Percentiles rank a stretch among this genome's conserved stretches.
Conservation (phyloP, 2,329 filamentous ascomycete genomes). For the Periconia macrospinosa region DNA sequence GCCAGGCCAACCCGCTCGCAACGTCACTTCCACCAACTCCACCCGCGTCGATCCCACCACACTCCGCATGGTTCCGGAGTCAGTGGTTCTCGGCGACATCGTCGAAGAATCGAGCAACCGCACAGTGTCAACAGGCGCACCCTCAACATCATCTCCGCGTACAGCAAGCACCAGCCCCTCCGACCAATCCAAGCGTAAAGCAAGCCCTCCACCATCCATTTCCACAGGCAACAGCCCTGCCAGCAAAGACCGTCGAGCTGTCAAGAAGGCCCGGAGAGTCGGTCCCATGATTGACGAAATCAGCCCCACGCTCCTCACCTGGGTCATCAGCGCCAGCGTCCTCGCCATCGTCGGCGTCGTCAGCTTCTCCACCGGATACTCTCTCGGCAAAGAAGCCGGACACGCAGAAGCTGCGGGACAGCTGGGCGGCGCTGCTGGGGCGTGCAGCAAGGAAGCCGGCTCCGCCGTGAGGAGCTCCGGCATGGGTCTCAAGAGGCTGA, state of each 20-base stretch:
- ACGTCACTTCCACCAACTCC: slow-evolving; percentile 36
- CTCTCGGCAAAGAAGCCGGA: slow-evolving; percentile 62
- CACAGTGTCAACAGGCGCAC: slow-evolving; percentile 25
- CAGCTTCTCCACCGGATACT: slow-evolving; percentile 67
- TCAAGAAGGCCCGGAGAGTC: slow-evolving; percentile 48
- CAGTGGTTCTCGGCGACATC: slow-evolving; percentile 56
- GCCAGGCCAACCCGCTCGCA: slow-evolving; percentile 38
- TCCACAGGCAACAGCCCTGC: slow-evolving; percentile 35
- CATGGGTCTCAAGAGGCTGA: slow-evolving; percentile 33
- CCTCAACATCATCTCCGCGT: slow-evolving; percentile 24
- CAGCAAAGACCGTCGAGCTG: slow-evolving; percentile 46
- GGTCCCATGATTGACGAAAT: slow-evolving; percentile 45
- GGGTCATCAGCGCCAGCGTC: slow-evolving; percentile 67
- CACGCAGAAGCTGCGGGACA: slow-evolving; percentile 51
- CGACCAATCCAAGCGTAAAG: slow-evolving; percentile 51
- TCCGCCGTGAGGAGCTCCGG: slow-evolving; percentile 27
- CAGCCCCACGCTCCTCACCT: slow-evolving; percentile 64
- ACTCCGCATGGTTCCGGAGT: slow-evolving; percentile 63
- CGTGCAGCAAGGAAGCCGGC: slow-evolving; percentile 38
- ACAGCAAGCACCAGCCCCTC: slow-evolving; percentile 31
- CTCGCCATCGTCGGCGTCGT: slow-evolving; percentile 66
- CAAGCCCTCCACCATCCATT: slow-evolving; percentile 30
- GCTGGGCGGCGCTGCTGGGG: slow-evolving; percentile 26
- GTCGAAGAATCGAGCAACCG: slow-evolving; percentile 20
- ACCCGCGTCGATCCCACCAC: slow-evolving; percentile 53